Base-by-base conservation (phyloP, 345 rosid species). In the Luvunga scandens region DNA sequence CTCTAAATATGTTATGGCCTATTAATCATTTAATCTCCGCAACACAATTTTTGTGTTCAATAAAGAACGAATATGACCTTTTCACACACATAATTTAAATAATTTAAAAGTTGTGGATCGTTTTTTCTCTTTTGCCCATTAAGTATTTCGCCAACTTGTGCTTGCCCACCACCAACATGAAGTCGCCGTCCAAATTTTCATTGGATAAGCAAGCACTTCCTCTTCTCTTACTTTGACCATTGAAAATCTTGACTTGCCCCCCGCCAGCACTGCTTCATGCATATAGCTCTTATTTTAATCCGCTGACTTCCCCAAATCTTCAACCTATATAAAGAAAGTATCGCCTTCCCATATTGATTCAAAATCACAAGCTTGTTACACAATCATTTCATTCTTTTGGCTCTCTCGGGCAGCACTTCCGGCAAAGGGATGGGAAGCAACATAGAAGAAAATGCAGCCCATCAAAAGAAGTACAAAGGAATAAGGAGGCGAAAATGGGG, bases 401-500 rank as follows among this genome's bases (percentile, higher is more conserved):
- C 69, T 65, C 21, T 18, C 66, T 13, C 21, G 13, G 31, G 28
- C 25, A 27, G 22, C n/a, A 28, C 24, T 50, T 48, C 13, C 28
- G 16, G 18, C 50, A 0, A 12, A 39, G 55, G 42, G 8, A 69
- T 27, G 36, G 45, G 31, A 76, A 77, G 77, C 83, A 73, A 75
- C 72, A 69, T 77, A 27, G 81, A 78, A 74, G 82, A 55, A 56
- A 66, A 86, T 48, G 65, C 68, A 7, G 55, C 71, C 53, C 77
- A 67, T 53, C 75, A 67, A n/a, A 79, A 45, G 81, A 94, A 87
- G 74, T 90, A 86, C 89, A 89, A 84, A 64, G 98, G 97, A 22
- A 86, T 90, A 9, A 91, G 97, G 1, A 85, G 88, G n/a, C 79
- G 98, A n/a, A 94, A 89, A 80, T 94, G 97, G 98, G 97, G 97